A percentile compares a stretch with the other conserved stretches of the same genome.
Evolutionary conservation across 2,329 filamentous ascomycete species (phyloP).

Genomic region (Dryadomyces sulphureus): DNA sequence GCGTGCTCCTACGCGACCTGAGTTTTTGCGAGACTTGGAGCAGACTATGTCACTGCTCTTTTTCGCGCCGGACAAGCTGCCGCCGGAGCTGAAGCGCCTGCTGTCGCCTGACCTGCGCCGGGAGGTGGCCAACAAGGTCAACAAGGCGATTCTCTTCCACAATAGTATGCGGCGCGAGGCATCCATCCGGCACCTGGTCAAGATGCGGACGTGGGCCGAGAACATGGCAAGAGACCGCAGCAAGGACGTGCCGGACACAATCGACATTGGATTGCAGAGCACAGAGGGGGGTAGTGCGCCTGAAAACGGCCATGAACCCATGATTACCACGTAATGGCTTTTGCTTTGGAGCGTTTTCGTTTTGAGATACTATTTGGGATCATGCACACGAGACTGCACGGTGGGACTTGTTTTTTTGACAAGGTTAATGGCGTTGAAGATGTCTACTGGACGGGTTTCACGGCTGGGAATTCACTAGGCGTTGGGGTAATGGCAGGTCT

Average conservation of each 20-base stretch:
- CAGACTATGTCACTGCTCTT: conserved; percentile 86
- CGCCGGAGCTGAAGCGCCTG: conserved; percentile 59
- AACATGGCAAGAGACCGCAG: conserved; percentile 33
- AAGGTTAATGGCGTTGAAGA: background rate
- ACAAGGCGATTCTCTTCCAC: conserved; percentile 67
- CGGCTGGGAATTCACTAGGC: too few relatives aligned
- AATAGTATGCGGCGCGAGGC: conserved; percentile 64
- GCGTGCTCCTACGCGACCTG: conserved; percentile 63
- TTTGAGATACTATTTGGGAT: background rate
- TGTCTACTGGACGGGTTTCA: too few relatives aligned
- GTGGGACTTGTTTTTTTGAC: too few relatives aligned
- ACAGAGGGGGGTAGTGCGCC: conserved; percentile 19
- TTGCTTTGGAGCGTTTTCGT: background rate
- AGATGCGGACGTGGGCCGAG: conserved; percentile 77
- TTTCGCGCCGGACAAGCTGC: conserved; percentile 67
- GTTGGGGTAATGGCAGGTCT: too few relatives aligned
- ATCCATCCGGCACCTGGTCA: conserved; percentile 66
- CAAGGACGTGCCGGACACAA: conserved; percentile 23
- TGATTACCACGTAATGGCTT: conserved; percentile 32
- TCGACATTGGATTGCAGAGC: conserved; percentile 24
- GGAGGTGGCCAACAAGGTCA: conserved; percentile 76
- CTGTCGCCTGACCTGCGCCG: conserved; percentile 67
- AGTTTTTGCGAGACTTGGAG: conserved; percentile 78
- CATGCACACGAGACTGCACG: background rate
- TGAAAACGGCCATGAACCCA: conserved; percentile 32